Conservation (phyloP, 2,329 filamentous ascomycete species). For the Penicillium sp. region DNA sequence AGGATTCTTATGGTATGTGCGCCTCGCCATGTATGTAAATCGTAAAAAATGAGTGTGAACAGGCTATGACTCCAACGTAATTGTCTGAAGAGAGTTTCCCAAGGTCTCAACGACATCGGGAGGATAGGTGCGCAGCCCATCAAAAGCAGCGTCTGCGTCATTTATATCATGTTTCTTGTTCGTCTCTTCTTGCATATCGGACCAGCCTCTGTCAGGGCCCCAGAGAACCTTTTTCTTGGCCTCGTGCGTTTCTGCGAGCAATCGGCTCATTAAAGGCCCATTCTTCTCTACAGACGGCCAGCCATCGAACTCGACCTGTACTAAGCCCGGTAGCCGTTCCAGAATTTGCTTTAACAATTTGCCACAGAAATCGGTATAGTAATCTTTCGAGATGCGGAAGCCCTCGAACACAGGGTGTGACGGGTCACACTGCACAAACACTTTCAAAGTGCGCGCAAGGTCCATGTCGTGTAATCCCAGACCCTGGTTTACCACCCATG, state of each 20-base stretch:
- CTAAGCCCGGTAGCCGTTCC: conserved; percentile 49
- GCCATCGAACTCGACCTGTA: conserved; percentile 57
- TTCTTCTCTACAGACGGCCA: conserved; percentile 54
- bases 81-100: conserved; percentile 14
- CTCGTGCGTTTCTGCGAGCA: conserved; percentile 40
- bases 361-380: conserved; percentile 58
- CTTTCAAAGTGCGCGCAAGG: conserved; percentile 50
- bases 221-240: conserved; percentile 39
- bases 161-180: conserved; percentile 8
- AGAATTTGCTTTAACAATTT: conserved; percentile 51
- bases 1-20: background rate
- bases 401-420: conserved; percentile 55
- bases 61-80: conserved; percentile 13
- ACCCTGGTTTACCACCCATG: conserved; percentile 52
- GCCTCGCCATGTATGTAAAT: conserved; percentile 19
- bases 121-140: conserved; percentile 13
- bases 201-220: conserved; percentile 43
- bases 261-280: conserved; percentile 52
- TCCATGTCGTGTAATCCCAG: conserved; percentile 52
- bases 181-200: conserved; percentile 28
- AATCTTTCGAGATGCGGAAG: conserved; percentile 56
- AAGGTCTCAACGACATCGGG: conserved; percentile 13
- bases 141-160: conserved; percentile 13
- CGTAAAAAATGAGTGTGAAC: background rate
- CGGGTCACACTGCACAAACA: conserved; percentile 60